Conservation (phyloP, 306 rosid species). For the Inga oerstediana region DNA sequence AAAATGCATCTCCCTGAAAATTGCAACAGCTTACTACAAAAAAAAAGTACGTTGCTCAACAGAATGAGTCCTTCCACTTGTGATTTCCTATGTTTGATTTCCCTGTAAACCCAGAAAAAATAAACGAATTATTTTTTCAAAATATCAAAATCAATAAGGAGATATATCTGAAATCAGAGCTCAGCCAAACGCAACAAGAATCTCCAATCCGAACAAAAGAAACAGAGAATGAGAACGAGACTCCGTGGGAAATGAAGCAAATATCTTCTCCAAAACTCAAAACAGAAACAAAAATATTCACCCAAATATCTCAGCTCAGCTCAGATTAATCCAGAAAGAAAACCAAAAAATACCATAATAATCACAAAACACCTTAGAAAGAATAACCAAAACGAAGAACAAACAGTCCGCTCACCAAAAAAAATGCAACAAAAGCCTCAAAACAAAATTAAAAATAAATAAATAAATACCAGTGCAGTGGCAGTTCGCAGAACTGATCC, state of each 20-base stretch:
- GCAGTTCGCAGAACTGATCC: constrained; percentile 10
- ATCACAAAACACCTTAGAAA: neutral
- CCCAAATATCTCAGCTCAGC: constrained; percentile 27
- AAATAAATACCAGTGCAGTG: constrained; percentile 30
- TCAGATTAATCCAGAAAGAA: constrained; percentile 32
- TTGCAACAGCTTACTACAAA: neutral
- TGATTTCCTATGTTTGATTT: constrained; percentile 15
- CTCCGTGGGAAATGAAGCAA: neutral
- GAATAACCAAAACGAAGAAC: constrained; percentile 9
- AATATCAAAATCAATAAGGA: constrained; percentile 8
- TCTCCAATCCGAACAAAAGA: constrained; percentile 19
- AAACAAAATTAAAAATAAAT: neutral
- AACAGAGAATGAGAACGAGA: constrained; percentile 23
- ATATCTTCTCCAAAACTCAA: constrained; percentile 19
- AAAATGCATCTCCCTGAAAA: constrained; percentile 12
- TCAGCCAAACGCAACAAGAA: neutral
- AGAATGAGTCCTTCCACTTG: neutral
- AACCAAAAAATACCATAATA: neutral
- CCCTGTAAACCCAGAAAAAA: neutral
- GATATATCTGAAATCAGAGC: constrained; percentile 22
- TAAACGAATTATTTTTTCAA: neutral
- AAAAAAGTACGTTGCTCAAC: neutral
- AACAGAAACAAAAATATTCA: neutral
- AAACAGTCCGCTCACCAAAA: neutral
- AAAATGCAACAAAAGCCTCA: neutral